Evolutionary conservation across 1,284 basidiomycete species (phyloP), one percentile per base, ranked within the genome.

Genomic region (Pseudozyma hubeiensis): DNA sequence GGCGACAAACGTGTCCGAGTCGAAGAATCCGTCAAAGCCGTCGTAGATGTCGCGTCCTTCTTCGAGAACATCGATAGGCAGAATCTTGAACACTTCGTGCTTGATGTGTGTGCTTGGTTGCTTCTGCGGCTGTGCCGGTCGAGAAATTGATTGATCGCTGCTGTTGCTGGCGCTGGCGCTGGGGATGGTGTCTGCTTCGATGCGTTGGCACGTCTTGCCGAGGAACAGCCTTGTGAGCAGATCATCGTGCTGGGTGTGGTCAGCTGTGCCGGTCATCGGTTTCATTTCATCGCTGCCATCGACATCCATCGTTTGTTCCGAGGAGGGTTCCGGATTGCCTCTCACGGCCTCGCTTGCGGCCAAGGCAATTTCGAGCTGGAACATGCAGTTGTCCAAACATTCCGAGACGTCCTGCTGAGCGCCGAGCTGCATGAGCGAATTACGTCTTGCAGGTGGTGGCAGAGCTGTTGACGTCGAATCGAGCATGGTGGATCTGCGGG

Each of bases 341-440:
- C 4, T 24, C 24, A 41, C 47, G 6, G 55, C 53, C 19, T 54
- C 44, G 31, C 62, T 51, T 64, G 89, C 85, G 13, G 91, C 90
- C 48, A 97, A 85, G 0, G 94, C 95, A 9, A 93, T 92, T 85
- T 99, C 95, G 63, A 99, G 93, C 85, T 99, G 97, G 86, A 97
- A 97, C 87, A 99, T 91, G 86, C 96, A 95, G 80, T 99, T 99
- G 86, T 99, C 95, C 89, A 99, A 92, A 85, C 96, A 97, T 85
- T 99, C 96, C 0, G 95, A 92, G 3, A 98, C 95, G 83, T 99
- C 96, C 82, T 99, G 96, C 81, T 99, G 96, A 73, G 92, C 91
- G n/a, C 94, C 94, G 90, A 79, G 57, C 54, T 80, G 79, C 75
- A 84, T 79, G 17, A 82, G 77, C 37, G 79, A 78, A 51, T 71